Evolutionary conservation across 2,329 filamentous ascomycete species (phyloP).

Genomic region (Fusarium sarcochroum): DNA sequence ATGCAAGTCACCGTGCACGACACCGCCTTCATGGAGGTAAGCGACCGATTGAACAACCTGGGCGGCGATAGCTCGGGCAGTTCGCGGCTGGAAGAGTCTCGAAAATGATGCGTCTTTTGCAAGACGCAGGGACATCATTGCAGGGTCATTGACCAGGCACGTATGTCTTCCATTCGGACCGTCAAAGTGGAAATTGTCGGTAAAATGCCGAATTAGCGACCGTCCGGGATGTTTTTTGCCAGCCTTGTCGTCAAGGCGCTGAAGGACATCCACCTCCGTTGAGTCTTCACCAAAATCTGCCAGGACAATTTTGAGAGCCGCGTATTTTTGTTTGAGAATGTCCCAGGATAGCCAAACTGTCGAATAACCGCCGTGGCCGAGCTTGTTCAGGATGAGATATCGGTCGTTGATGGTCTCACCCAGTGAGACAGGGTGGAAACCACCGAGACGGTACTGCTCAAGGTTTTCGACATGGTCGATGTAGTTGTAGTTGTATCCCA

Average conservation of each 20-base stretch:
- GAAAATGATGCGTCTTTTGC: slow-evolving; percentile 40
- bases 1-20: slow-evolving; percentile 44
- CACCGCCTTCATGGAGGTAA: slow-evolving; percentile 40
- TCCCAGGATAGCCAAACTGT: slow-evolving; percentile 47
- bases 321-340: slow-evolving; percentile 41
- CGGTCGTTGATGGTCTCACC: slow-evolving; percentile 44
- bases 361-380: slow-evolving; percentile 45
- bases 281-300: slow-evolving; percentile 42
- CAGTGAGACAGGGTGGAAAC: slow-evolving; percentile 39
- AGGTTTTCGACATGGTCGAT: slow-evolving; percentile 44
- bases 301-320: slow-evolving; percentile 42
- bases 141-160: slow-evolving; percentile 44
- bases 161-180: slow-evolving; percentile 43
- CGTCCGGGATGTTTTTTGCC: slow-evolving; percentile 32
- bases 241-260: slow-evolving; percentile 29
- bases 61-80: slow-evolving; percentile 42
- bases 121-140: slow-evolving; percentile 42
- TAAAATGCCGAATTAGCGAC: slow-evolving; percentile 38
- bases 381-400: slow-evolving; percentile 45
- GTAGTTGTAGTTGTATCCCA: slow-evolving; percentile 43
- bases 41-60: slow-evolving; percentile 39
- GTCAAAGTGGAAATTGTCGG: slow-evolving; percentile 40
- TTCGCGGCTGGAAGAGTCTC: slow-evolving; percentile 35
- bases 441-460: slow-evolving; percentile 39
- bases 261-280: slow-evolving; percentile 38